Base-by-base conservation (phyloP, 2,329 filamentous ascomycete genomes). In the Ilyonectria sp. region DNA sequence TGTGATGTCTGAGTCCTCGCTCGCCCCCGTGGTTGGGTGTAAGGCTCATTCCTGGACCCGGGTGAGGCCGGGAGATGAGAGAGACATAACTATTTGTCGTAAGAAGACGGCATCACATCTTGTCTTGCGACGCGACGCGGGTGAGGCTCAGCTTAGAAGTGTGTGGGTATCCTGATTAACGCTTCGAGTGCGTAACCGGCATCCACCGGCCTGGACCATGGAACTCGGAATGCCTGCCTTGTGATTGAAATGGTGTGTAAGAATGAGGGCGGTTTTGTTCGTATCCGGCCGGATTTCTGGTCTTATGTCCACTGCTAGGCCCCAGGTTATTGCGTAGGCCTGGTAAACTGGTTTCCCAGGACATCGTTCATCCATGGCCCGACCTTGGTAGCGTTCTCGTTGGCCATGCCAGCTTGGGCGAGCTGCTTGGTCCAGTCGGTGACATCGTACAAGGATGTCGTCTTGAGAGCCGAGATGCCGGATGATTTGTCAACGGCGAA, bases 351-450 rank as follows among this genome's bases (percentile, higher is more conserved):
- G 9, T 73, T 73, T n/a, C 79, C 79, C 11, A 80, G 69, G 19
- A 79, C 65, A 2, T 64, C 58, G 53, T 80, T 75, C 74, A 80
- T 73, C 79, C 79, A 80, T 26, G 62, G 21, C 6, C 79, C 79
- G 49, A 77, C 60, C 62, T 71, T 53, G 46, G 55, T 56, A 37
- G 77, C 74, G 43, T 76, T 70, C 7, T 37, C 19, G 6, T 69
- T 58, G 15, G 67, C 56, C 53, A 80, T 61, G 31, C 78, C 78
- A 40, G 74, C 72, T 49, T 71, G 69, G 11, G 44, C 53, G 56
- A 80, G 70, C 19, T 61, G 65, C 31, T 54, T 46, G 13, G 23
- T 55, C 79, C 79, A 80, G 69, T 79, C 72, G 8, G 56, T 33
- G 21, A 80, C 60, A 37, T 78, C 54, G 53, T 76, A 76, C 31